Percentiles rank a stretch among this genome's conserved stretches.
Evolutionary conservation across 805 yeast species (phyloP).

Genomic region (Hanseniaspora meyeri): DNA sequence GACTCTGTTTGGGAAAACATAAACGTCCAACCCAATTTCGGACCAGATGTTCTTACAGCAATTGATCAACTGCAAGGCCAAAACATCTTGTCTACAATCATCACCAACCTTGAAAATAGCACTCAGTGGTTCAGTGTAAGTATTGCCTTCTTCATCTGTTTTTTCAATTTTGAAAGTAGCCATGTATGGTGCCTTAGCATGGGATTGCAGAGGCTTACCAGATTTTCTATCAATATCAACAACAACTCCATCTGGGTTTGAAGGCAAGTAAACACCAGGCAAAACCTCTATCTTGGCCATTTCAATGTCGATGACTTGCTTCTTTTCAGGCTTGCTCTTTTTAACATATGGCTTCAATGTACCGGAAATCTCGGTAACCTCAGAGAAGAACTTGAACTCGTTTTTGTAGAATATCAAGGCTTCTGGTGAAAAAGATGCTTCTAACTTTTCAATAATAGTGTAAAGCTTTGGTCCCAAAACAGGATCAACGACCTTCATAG

Average conservation of each 20-base stretch:
- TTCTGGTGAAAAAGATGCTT: slow-evolving; percentile 42
- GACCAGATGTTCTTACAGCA: slow-evolving; percentile 87
- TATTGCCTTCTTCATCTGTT: slow-evolving; percentile 31
- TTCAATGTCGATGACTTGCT: slow-evolving; percentile 89
- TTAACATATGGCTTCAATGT: slow-evolving; percentile 88
- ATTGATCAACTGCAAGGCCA: slow-evolving; percentile 83
- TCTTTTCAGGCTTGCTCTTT: slow-evolving; percentile 90
- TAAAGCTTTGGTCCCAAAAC: slow-evolving; percentile 72
- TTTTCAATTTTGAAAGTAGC: slow-evolving; percentile 81
- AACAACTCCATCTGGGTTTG: slow-evolving; percentile 92
- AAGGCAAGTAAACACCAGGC: slow-evolving; percentile 82
- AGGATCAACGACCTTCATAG: slow-evolving; percentile 62
- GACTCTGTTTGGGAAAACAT: slow-evolving; percentile 84
- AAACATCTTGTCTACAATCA: slow-evolving; percentile 94
- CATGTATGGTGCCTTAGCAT: slow-evolving; percentile 97
- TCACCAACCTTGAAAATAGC: slow-evolving; percentile 99
- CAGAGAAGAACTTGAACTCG: slow-evolving; percentile 81
- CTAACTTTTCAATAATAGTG: slow-evolving; percentile 53
- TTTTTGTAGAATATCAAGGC: slow-evolving; percentile 61
- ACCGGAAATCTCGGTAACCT: slow-evolving; percentile 88
- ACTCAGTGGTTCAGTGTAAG: slow-evolving; percentile 69
- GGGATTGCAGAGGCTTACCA: slow-evolving; percentile 91
- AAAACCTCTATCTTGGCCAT: slow-evolving; percentile 65
- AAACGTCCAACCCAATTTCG: slow-evolving; percentile 75
- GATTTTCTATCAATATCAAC: slow-evolving; percentile 82